A percentile compares a stretch with the other conserved stretches of the same genome.
phyloP scores from a whole-genome alignment of 345 rosid genomes.

The Rhizophora apiculata region DNA sequence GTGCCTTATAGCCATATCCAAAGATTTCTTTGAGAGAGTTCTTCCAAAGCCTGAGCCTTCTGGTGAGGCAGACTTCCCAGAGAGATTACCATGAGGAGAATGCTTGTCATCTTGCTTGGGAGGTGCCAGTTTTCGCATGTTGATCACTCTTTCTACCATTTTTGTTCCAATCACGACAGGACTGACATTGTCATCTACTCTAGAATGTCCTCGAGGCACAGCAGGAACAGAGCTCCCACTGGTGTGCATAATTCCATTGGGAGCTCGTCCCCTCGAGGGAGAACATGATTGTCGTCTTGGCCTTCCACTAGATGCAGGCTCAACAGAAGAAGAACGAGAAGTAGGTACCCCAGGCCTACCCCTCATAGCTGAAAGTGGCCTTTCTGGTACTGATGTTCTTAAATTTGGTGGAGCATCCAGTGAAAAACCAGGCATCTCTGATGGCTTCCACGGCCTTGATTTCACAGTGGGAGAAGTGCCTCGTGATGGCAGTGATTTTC shows the following conservation, averaged over 20 bases:
- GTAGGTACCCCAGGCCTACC: constrained; percentile 5
- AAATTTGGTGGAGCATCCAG: constrained; percentile 35
- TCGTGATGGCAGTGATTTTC: constrained; percentile 26
- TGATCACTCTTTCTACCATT: constrained; percentile 34
- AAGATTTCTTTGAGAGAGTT: constrained; percentile 31
- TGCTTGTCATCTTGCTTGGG: constrained; percentile 40
- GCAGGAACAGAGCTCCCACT: constrained; percentile 10
- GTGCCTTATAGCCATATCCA: constrained; percentile 34
- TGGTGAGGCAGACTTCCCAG: constrained; percentile 24
- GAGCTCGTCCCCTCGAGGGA: constrained; percentile 23
- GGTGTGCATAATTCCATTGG: constrained; percentile 6
- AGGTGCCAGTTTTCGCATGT: constrained; percentile 33
- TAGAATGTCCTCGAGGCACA: constrained; percentile 10
- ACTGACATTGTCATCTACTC: constrained; percentile 22
- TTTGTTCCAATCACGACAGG: constrained; percentile 30
- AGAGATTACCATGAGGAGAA: constrained; percentile 25
- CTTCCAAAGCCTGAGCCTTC: constrained; percentile 29
- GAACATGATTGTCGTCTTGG: constrained; percentile 32
- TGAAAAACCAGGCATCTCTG: constrained; percentile 32
- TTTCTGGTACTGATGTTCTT: constrained; percentile 26
- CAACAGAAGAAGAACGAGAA: constrained; percentile 41
- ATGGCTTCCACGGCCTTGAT: constrained; percentile 29
- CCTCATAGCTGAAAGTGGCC: constrained; percentile 32
- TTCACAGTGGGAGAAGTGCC: constrained; percentile 26
- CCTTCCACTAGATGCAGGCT: constrained; percentile 31